phyloP scores from a whole-genome alignment of 2,329 filamentous ascomycete genomes.

The Lasiodiplodia hormozganensis region DNA sequence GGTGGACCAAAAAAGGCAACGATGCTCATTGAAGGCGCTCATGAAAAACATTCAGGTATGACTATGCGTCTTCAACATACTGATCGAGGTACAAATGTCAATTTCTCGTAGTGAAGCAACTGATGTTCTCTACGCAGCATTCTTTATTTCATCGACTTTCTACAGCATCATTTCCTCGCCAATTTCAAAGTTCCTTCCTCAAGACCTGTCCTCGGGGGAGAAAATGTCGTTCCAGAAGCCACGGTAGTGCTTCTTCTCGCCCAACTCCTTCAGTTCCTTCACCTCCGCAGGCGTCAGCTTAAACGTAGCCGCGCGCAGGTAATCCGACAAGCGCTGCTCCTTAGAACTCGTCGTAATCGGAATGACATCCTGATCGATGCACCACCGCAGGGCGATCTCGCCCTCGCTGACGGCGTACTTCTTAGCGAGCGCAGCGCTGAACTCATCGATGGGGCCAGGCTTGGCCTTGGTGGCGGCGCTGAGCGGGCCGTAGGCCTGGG shows the following conservation, averaged over 20 bases:
- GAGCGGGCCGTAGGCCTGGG: constrained; percentile 55
- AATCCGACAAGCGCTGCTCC: constrained; percentile 65
- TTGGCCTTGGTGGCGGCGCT: constrained; percentile 61
- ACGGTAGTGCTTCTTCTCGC: constrained; percentile 67
- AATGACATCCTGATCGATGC: constrained; percentile 65
- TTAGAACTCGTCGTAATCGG: constrained; percentile 67
- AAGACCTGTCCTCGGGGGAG: constrained; percentile 59
- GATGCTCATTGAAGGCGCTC: neutral
- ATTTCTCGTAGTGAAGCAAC: neutral
- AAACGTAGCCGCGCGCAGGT: constrained; percentile 63
- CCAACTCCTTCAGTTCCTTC: constrained; percentile 55
- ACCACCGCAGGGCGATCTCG: constrained; percentile 66
- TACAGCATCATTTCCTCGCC: neutral
- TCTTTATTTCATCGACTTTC: neutral
- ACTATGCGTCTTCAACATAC: neutral
- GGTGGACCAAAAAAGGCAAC: neutral
- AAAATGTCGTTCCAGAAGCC: constrained; percentile 65
- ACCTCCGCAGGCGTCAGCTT: constrained; percentile 66
- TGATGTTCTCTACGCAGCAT: neutral
- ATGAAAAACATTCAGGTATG: neutral
- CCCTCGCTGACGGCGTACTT: constrained; percentile 67
- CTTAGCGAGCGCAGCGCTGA: constrained; percentile 60
- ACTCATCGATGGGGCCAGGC: constrained; percentile 62
- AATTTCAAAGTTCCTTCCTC: too few species aligned
- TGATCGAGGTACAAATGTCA: too few species aligned